Conservation (phyloP, 441 rosid species). For the Aleurites moluccanus region DNA sequence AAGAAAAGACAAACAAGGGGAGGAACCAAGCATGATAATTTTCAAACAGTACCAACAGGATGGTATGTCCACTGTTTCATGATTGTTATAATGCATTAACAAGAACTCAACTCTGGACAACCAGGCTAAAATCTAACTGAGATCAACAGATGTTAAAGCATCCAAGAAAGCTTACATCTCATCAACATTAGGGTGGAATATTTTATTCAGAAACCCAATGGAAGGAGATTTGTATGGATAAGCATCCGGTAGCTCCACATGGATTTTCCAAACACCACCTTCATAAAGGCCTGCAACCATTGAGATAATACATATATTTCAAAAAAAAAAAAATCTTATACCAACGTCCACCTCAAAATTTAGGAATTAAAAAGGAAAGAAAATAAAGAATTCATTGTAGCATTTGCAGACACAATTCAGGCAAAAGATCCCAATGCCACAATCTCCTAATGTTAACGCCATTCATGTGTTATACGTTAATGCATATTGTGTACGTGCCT, state of each 20-base stretch:
- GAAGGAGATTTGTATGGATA: slow-evolving; percentile 51
- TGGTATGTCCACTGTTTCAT: background rate
- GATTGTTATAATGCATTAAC: background rate
- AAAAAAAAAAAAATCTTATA: background rate
- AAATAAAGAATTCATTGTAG: background rate
- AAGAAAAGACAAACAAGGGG: background rate
- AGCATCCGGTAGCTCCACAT: slow-evolving; percentile 76
- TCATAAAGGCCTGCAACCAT: slow-evolving; percentile 56
- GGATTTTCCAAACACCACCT: slow-evolving; percentile 77
- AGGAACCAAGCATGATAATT: background rate
- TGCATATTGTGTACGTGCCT: background rate
- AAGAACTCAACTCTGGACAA: background rate
- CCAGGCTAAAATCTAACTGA: background rate
- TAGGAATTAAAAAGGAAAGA: background rate
- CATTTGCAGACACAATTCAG: background rate
- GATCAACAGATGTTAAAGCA: background rate
- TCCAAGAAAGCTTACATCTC: slow-evolving; percentile 23
- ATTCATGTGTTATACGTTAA: background rate
- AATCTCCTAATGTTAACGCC: background rate
- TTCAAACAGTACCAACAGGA: background rate
- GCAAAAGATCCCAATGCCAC: background rate
- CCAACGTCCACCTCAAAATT: background rate
- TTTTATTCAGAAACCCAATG: slow-evolving; percentile 26
- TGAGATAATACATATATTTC: background rate
- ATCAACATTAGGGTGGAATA: slow-evolving; percentile 32